Conservation (phyloP, 2,329 filamentous ascomycete genomes). For the Arachnomyces sp. region DNA sequence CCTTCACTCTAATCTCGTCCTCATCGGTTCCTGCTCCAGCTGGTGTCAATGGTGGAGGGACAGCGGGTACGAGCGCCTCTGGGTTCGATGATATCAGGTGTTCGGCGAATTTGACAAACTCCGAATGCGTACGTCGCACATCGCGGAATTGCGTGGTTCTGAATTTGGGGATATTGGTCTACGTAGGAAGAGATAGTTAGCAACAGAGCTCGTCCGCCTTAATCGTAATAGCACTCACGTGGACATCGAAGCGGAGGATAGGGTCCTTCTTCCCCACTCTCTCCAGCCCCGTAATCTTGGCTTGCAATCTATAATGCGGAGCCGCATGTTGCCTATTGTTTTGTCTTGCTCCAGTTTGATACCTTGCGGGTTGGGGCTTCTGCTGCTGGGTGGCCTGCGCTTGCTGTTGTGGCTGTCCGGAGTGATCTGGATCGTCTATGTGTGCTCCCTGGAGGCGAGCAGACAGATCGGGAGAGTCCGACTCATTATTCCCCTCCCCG, state of each 20-base stretch:
- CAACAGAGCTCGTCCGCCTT: not conserved
- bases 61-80: constrained; percentile 85
- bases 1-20: constrained; percentile 83
- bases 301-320: constrained; percentile 76
- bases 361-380: constrained; percentile 40
- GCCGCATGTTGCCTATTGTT: constrained; percentile 37
- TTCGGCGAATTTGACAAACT: constrained; percentile 92
- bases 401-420: constrained; percentile 32
- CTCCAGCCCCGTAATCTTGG: constrained; percentile 89
- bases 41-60: constrained; percentile 88
- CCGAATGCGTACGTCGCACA: constrained; percentile 86
- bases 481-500: constrained; percentile 12
- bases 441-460: constrained; percentile 33
- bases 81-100: constrained; percentile 97
- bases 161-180: constrained; percentile 99
- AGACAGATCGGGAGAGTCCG: constrained; percentile 38
- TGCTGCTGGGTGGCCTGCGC: constrained; percentile 30
- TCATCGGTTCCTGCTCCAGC: constrained; percentile 94
- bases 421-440: constrained; percentile 29
- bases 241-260: constrained; percentile 88
- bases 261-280: constrained; percentile 92
- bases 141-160: constrained; percentile 97
- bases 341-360: constrained; percentile 35
- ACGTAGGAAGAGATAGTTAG: constrained; percentile 9
- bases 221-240: constrained; percentile 54